Percentiles rank a stretch among this genome's conserved stretches.
phyloP scores from a whole-genome alignment of 148 eudicot genomes.

The Bassia scoparia region DNA sequence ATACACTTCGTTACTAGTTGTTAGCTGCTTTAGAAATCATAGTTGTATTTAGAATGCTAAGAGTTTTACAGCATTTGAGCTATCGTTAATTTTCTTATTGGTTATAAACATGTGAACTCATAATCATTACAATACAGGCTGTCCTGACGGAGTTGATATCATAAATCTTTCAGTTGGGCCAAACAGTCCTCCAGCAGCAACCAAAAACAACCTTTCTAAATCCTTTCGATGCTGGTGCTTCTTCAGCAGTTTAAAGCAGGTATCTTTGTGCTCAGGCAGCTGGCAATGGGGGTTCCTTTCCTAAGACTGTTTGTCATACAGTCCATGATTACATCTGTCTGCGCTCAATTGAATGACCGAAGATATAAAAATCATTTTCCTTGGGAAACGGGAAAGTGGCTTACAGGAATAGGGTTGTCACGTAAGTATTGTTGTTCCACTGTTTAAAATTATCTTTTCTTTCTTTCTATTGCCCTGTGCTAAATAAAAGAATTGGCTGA shows the following conservation, averaged over 20 bases:
- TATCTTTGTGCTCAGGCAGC: constrained; percentile 96
- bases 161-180: constrained; percentile 96
- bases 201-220: constrained; percentile 84
- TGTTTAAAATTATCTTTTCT: neutral
- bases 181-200: constrained; percentile 88
- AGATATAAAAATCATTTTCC: constrained; percentile 84
- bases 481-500: neutral
- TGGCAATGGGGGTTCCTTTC: constrained; percentile 96
- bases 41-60: neutral
- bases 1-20: neutral
- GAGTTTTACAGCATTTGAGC: neutral
- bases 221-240: constrained; percentile 87
- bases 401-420: constrained; percentile 77
- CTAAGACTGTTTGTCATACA: constrained; percentile 86
- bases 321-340: constrained; percentile 97
- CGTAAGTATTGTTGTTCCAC: constrained; percentile 50
- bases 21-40: neutral
- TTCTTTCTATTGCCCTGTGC: neutral
- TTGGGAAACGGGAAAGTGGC: constrained; percentile 74
- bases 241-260: constrained; percentile 90
- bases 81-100: neutral
- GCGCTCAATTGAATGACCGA: constrained; percentile 98
- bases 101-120: neutral
- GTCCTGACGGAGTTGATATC: constrained; percentile 97
- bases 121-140: constrained; percentile 55